Evolutionary conservation across 2,329 filamentous ascomycete genomes (phyloP).

Genomic region (Colletotrichum tabaci): DNA sequence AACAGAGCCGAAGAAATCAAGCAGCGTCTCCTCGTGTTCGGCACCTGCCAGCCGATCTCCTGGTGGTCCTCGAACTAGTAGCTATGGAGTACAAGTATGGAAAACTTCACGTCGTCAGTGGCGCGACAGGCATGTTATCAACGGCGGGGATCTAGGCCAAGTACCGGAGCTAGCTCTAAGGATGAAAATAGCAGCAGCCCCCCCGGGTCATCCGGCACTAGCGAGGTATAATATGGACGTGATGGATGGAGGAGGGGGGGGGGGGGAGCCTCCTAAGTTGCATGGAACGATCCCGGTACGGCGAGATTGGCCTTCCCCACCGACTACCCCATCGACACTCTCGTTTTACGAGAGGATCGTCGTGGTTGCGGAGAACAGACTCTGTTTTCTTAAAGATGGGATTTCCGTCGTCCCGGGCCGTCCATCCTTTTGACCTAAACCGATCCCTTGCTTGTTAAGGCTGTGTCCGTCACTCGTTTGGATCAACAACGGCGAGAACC

Average conservation of each 20-base stretch:
- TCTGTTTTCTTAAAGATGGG: background rate
- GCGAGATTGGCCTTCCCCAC: constrained; percentile 34
- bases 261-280: background rate
- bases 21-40: background rate
- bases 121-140: background rate
- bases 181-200: constrained; percentile 29
- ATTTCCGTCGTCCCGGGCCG: background rate
- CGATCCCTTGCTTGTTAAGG: background rate
- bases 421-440: background rate
- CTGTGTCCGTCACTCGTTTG: background rate
- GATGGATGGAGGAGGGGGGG: too few species aligned
- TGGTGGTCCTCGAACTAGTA: too few species aligned
- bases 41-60: background rate
- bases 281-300: constrained; percentile 8
- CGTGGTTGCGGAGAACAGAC: background rate
- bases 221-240: too few species aligned
- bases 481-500: background rate
- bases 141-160: background rate
- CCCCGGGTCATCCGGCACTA: too few species aligned
- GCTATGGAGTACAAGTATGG: too few species aligned
- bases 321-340: background rate
- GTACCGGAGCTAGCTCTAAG: too few species aligned
- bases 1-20: background rate
- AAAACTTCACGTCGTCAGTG: too few species aligned
- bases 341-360: constrained; percentile 28